Evolutionary conservation across 176 grass and related monocot genomes (phyloP), one percentile per base, ranked within the genome.

Genomic region (Raddia distichophylla): DNA sequence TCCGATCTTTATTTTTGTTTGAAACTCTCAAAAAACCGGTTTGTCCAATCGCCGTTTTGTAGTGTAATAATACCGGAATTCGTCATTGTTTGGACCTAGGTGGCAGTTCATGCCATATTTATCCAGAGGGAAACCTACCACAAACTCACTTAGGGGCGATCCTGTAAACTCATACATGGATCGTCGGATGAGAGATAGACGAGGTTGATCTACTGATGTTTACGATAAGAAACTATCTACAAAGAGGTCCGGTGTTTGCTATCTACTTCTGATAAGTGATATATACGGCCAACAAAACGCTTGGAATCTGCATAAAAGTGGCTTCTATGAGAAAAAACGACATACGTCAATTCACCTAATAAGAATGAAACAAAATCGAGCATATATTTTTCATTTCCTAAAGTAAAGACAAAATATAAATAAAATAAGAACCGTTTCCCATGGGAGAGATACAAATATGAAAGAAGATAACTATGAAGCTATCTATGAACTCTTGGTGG

Each of bases 381-480:
- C 53, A 17, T 76, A 77, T 69, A 34, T 77, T 20, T 61, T 84
- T 57, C 44, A 61, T 33, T 48, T 16, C 27, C 10, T 18, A 33
- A 69, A 71, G 27, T 60, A 63, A 60, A 34, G 50, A n/a, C 10
- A 33, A 73, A 63, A 9, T 57, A 50, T 9, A 81, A 49, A 82
- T 8, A 34, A 70, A 40, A 72, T 50, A 35, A 48, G 65, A 56
- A 59, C 5, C 4, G 8, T 40, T 58, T 80, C 20, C 44, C 11
- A 34, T 49, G 55, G 17, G 40, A 63, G 32, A 13, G 8, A 82
- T 61, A 61, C 27, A 22, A 37, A 35, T 62, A 14, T 60, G 16
- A 59, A 81, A 17, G 18, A 69, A 42, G 27, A 19, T 58, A 42
- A 15, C 2, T 69, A 54, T 74, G 45, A 71, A 82, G 45, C 43